phyloP scores from a whole-genome alignment of 2,329 filamentous ascomycete species.

The Tricladium varicosporioides region DNA sequence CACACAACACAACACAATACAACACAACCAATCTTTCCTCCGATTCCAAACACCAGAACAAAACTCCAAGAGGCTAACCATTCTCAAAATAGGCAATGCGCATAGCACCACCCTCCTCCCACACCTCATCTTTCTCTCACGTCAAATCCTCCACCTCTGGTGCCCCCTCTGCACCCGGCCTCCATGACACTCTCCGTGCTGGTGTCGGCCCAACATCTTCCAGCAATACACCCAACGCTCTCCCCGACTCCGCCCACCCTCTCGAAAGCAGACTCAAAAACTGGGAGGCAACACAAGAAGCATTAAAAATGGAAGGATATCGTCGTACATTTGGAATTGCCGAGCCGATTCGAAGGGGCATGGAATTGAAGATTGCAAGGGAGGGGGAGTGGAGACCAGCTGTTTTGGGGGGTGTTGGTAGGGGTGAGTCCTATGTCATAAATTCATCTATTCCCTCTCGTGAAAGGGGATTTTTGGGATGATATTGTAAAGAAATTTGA shows the following conservation, averaged over 20 bases:
- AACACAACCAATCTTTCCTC: neutral
- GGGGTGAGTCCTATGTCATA: slow-evolving; percentile 1
- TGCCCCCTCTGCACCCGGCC: slow-evolving; percentile 86
- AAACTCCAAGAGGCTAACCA: slow-evolving; percentile 1
- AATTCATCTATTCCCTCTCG: too few relatives aligned
- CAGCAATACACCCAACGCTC: slow-evolving; percentile 41
- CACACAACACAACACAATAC: neutral
- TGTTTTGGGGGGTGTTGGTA: slow-evolving; percentile 54
- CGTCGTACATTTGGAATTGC: slow-evolving; percentile 86
- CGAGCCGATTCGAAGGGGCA: slow-evolving; percentile 86
- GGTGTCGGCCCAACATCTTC: slow-evolving; percentile 67
- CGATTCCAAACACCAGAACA: neutral
- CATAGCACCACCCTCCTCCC: slow-evolving; percentile 71
- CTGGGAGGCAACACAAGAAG: slow-evolving; percentile 89
- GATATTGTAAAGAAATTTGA: too few relatives aligned
- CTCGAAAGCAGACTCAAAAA: slow-evolving; percentile 85
- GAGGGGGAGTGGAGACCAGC: slow-evolving; percentile 78
- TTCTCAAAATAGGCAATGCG: slow-evolving; percentile 69
- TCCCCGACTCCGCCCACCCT: slow-evolving; percentile 68
- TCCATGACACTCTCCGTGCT: slow-evolving; percentile 89
- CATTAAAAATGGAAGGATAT: slow-evolving; percentile 83
- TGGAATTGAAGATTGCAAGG: slow-evolving; percentile 89
- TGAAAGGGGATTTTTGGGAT: too few relatives aligned
- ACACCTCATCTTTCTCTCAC: slow-evolving; percentile 67
- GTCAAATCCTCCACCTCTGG: slow-evolving; percentile 54